Evolutionary conservation across 2,329 filamentous ascomycete genomes (phyloP).

Genomic region (Pestalotiopsis sp.): DNA sequence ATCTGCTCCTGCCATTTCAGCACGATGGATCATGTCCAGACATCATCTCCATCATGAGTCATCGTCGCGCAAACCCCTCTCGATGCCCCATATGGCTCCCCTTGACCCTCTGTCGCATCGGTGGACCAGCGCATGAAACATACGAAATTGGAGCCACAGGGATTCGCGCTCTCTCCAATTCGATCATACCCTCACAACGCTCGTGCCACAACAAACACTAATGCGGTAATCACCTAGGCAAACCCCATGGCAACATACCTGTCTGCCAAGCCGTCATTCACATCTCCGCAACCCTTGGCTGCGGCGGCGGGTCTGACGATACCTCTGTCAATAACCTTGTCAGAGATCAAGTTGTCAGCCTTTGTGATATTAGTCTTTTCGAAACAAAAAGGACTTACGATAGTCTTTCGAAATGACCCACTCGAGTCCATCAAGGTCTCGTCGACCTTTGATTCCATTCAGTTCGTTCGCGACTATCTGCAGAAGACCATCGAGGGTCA

Average conservation of each 20-base stretch:
- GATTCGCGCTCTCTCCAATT: conserved; percentile 25
- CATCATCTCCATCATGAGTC: conserved; percentile 12
- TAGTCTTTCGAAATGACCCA: conserved; percentile 97
- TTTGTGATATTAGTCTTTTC: conserved; percentile 99
- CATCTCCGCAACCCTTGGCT: conserved; percentile 88
- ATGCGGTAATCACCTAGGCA: conserved; percentile 61
- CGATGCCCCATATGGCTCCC: conserved; percentile 2
- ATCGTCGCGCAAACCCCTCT: conserved; percentile 17
- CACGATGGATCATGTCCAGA: conserved; percentile 3
- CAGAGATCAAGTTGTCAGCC: conserved; percentile 91
- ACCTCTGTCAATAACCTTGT: conserved; percentile 94
- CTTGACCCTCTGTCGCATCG: conserved; percentile 16
- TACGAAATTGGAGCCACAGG: conserved; percentile 28
- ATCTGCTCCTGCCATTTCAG: not conserved
- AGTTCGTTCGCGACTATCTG: conserved; percentile 95
- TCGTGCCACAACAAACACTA: conserved; percentile 44
- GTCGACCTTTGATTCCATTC: conserved; percentile 98
- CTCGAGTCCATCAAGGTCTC: conserved; percentile 98
- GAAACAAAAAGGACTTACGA: conserved; percentile 91
- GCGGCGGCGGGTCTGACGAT: conserved; percentile 93
- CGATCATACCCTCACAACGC: conserved; percentile 20
- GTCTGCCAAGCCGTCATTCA: conserved; percentile 87
- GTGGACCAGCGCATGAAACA: conserved; percentile 40
- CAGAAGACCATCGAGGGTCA: conserved; percentile 96
- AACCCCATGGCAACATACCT: conserved; percentile 97